phyloP scores from a whole-genome alignment of 23 red algal species.

The Pyropia yezoensis region DNA sequence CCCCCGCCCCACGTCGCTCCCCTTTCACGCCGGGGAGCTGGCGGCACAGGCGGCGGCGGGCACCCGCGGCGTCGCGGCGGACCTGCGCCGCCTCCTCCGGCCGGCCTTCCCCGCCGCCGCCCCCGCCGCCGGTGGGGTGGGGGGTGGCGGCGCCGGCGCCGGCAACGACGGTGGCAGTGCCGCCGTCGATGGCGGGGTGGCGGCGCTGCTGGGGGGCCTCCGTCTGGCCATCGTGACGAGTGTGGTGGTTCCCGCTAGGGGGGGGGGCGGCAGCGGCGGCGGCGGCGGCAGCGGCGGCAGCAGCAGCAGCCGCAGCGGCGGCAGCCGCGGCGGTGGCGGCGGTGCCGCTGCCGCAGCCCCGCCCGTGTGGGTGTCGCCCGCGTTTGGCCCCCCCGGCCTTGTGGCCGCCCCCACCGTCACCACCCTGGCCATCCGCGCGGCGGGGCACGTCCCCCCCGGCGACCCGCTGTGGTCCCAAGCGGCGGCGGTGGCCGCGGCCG shows the following conservation, averaged over 20 bases:
- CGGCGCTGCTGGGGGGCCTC: slow-evolving; percentile 13
- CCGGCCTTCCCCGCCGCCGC: too few relatives aligned
- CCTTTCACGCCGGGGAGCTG: slow-evolving; percentile 60
- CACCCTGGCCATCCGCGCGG: slow-evolving; percentile 5
- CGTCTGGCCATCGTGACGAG: slow-evolving; percentile 25
- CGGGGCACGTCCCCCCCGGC: slow-evolving; percentile 1
- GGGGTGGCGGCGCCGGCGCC: too few relatives aligned
- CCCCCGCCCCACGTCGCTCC: background rate
- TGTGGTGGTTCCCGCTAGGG: slow-evolving; percentile 5
- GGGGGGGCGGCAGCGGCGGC: too few relatives aligned
- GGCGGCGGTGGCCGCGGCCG: background rate
- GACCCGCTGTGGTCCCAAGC: slow-evolving; percentile 20
- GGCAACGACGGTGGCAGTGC: background rate
- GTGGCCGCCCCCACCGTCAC: slow-evolving; percentile 1
- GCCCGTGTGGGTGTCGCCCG: slow-evolving; percentile 19
- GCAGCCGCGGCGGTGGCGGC: too few relatives aligned
- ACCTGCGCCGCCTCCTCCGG: background rate
- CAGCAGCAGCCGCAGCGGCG: too few relatives aligned
- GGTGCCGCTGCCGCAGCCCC: background rate
- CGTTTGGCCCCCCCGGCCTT: slow-evolving; percentile 9
- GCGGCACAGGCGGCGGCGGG: slow-evolving; percentile 39
- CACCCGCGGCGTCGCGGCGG: slow-evolving; percentile 49
- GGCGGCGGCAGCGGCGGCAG: background rate
- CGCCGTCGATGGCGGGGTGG: slow-evolving; percentile 5
- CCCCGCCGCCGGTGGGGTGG: background rate